phyloP scores from a whole-genome alignment of 306 rosid species.

The Begonia masoniana region DNA sequence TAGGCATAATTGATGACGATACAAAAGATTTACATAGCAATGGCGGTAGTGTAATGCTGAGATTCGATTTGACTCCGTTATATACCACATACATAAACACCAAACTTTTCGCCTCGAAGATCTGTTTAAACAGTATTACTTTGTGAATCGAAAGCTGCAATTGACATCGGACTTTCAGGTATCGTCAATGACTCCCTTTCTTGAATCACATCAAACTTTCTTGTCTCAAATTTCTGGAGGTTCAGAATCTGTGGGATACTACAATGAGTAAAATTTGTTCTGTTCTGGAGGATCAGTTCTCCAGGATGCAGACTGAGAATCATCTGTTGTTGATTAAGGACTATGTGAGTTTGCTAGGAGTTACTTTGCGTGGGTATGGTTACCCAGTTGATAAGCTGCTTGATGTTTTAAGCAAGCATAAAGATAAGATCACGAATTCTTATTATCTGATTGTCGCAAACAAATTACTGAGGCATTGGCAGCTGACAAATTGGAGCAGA shows the following conservation, averaged over 20 bases:
- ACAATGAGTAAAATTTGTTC: slow-evolving; percentile 97
- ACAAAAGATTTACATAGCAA: slow-evolving; percentile 11
- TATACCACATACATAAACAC: slow-evolving; percentile 68
- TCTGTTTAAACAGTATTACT: slow-evolving; percentile 80
- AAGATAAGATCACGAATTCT: slow-evolving; percentile 89
- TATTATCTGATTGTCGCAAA: slow-evolving; percentile 80
- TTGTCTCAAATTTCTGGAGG: slow-evolving; percentile 97
- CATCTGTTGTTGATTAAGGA: slow-evolving; percentile 88
- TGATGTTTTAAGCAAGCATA: slow-evolving; percentile 92
- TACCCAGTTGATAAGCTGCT: slow-evolving; percentile 84
- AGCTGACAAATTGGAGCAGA: slow-evolving; percentile 89
- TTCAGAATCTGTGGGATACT: slow-evolving; percentile 93
- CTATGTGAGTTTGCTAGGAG: slow-evolving; percentile 88
- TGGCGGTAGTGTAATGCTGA: slow-evolving; percentile 42
- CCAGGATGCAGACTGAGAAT: slow-evolving; percentile 97
- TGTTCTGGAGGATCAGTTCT: slow-evolving; percentile 96
- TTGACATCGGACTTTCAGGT: slow-evolving; percentile 97
- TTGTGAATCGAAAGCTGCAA: slow-evolving; percentile 87
- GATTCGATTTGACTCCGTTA: slow-evolving; percentile 86
- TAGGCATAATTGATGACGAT: slow-evolving; percentile 20
- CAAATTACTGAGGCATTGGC: slow-evolving; percentile 76
- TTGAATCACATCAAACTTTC: slow-evolving; percentile 94
- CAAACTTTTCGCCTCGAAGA: slow-evolving; percentile 90
- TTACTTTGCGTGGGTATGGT: slow-evolving; percentile 79
- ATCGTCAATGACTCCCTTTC: slow-evolving; percentile 95